Evolutionary conservation across 1,284 basidiomycete species (phyloP).

Genomic region (Cryptococcus amylolentus): DNA sequence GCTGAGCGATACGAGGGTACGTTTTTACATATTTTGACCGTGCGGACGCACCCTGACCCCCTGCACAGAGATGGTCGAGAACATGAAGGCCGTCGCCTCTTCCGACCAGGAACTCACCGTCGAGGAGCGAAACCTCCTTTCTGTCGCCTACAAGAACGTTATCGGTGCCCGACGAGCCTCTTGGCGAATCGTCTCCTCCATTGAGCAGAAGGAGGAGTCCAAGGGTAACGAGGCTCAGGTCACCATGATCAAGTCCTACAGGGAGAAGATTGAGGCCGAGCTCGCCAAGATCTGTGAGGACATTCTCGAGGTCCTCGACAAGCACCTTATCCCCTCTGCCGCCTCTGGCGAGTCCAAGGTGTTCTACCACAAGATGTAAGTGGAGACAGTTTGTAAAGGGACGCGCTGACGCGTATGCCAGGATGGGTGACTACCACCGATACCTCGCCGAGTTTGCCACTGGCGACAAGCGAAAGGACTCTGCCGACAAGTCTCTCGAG

Average conservation of each 20-base stretch:
- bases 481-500: slow-evolving; percentile 96
- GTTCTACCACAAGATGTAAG: slow-evolving; percentile 99
- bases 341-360: slow-evolving; percentile 98
- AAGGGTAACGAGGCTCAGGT: slow-evolving; percentile 99
- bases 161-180: slow-evolving; percentile 98
- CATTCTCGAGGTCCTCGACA: slow-evolving; percentile 96
- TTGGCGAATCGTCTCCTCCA: slow-evolving; percentile 98
- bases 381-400: slow-evolving; percentile 8
- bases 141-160: slow-evolving; percentile 99
- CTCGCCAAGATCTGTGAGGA: slow-evolving; percentile 99
- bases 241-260: slow-evolving; percentile 97
- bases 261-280: slow-evolving; percentile 97
- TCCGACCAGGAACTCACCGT: slow-evolving; percentile 98
- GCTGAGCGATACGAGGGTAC: slow-evolving; percentile 95
- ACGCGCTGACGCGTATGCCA: slow-evolving; percentile 41
- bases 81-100: slow-evolving; percentile 97
- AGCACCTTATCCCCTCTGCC: slow-evolving; percentile 98
- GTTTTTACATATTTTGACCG: slow-evolving; percentile 8
- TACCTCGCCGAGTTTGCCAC: slow-evolving; percentile 99
- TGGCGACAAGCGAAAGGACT: slow-evolving; percentile 97
- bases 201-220: slow-evolving; percentile 99
- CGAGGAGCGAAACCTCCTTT: slow-evolving; percentile 97
- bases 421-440: slow-evolving; percentile 99
- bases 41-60: slow-evolving; percentile 11
- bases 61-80: slow-evolving; percentile 87